Evolutionary conservation across 192 early-diverging fungal genomes (phyloP).

Genomic region (Kappamyces sp.): DNA sequence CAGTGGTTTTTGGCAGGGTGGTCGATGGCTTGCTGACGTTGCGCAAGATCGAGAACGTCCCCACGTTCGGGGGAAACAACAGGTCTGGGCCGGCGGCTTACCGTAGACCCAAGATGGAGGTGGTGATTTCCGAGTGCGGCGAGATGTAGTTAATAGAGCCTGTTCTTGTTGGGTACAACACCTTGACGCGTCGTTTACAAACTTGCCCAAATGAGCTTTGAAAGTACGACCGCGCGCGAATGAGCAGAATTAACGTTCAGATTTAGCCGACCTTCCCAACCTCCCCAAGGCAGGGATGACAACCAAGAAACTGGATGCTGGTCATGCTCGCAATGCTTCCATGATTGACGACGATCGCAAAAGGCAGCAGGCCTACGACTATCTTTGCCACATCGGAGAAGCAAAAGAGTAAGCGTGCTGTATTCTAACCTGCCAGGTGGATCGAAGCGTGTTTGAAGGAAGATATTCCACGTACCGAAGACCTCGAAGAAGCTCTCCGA

Average conservation of each 20-base stretch:
- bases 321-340: slow-evolving; percentile 26
- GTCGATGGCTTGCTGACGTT: slow-evolving; percentile 82
- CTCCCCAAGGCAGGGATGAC: neutral
- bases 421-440: slow-evolving; percentile 57
- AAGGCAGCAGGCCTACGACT: slow-evolving; percentile 95
- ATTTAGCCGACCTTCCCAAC: neutral
- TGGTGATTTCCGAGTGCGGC: slow-evolving; percentile 75
- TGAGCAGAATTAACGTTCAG: neutral
- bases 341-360: slow-evolving; percentile 90
- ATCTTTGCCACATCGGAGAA: slow-evolving; percentile 96
- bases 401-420: slow-evolving; percentile 78
- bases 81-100: neutral
- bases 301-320: neutral
- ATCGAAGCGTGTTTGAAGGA: slow-evolving; percentile 88
- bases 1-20: slow-evolving; percentile 73
- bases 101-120: slow-evolving; percentile 63
- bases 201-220: neutral
- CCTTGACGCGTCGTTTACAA: neutral
- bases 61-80: slow-evolving; percentile 72
- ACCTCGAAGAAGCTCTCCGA: slow-evolving; percentile 83
- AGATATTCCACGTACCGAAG: slow-evolving; percentile 68
- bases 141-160: slow-evolving; percentile 42
- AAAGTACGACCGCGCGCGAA: no score
- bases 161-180: neutral
- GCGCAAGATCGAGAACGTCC: slow-evolving; percentile 92